phyloP scores from a whole-genome alignment of 1,139 yeast genomes.

The Hyphopichia burtonii region DNA sequence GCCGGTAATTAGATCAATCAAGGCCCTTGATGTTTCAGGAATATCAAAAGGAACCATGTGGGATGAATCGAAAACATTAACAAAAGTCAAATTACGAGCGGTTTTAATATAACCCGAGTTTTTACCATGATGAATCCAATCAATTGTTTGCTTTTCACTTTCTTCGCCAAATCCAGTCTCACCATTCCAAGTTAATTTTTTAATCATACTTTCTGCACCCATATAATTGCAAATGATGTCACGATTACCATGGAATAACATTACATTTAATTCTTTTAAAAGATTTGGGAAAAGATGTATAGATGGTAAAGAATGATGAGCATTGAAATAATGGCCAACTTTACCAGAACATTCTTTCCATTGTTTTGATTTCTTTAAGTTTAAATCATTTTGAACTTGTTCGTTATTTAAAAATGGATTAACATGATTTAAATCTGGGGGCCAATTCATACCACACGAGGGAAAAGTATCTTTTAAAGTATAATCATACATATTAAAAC shows the following conservation, averaged over 20 bases:
- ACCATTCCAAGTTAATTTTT: constrained; percentile 68
- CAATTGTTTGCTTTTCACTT: constrained; percentile 18
- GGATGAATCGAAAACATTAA: constrained; percentile 71
- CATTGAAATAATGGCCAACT: constrained; percentile 55
- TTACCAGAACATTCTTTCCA: constrained; percentile 79
- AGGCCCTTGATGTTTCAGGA: constrained; percentile 67
- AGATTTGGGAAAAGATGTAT: constrained; percentile 64
- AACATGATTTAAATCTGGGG: constrained; percentile 62
- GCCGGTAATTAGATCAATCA: constrained; percentile 52
- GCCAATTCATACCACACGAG: constrained; percentile 95
- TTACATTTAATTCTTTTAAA: constrained; percentile 58
- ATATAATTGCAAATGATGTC: constrained; percentile 85
- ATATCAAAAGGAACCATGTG: constrained; percentile 95
- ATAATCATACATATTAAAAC: constrained; percentile 83
- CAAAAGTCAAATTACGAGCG: constrained; percentile 75
- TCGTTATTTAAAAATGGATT: constrained; percentile 57
- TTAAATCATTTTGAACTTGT: constrained; percentile 59
- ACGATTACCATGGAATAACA: constrained; percentile 82
- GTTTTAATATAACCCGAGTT: constrained; percentile 51
- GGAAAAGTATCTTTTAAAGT: constrained; percentile 73
- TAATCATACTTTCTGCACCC: constrained; percentile 71
- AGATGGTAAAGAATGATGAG: constrained; percentile 57
- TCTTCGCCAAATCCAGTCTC: constrained; percentile 52
- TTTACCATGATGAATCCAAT: constrained; percentile 54
- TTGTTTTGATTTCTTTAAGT: constrained; percentile 39